Conservation (phyloP, 208 protist genomes). For the Leishmania tarentolae region DNA sequence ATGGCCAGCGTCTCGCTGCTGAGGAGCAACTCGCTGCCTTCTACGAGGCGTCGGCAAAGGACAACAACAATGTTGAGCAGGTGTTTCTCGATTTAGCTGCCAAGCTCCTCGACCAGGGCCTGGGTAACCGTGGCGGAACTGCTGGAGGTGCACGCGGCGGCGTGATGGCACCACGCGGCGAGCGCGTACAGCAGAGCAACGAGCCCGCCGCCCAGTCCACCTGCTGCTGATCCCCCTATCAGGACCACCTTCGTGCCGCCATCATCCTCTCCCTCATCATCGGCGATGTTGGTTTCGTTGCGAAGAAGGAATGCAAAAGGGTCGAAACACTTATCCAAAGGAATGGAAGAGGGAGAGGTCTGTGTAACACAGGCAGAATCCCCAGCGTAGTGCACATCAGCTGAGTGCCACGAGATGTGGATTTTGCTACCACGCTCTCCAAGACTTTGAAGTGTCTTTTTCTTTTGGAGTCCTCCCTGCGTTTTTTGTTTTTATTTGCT, state of each 20-base stretch:
- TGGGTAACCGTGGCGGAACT: constrained; percentile 36
- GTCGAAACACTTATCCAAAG: background rate
- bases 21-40: constrained; percentile 81
- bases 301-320: background rate
- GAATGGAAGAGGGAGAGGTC: background rate
- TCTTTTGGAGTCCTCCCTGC: constrained; percentile 14
- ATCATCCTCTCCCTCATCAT: background rate
- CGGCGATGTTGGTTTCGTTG: background rate
- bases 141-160: constrained; percentile 18
- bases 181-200: constrained; percentile 25
- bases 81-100: constrained; percentile 90
- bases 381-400: background rate
- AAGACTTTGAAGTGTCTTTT: background rate
- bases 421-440: background rate
- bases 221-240: constrained; percentile 36
- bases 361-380: background rate
- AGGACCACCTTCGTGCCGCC: background rate
- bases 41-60: constrained; percentile 90
- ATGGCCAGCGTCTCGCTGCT: constrained; percentile 63
- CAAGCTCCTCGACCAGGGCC: constrained; percentile 91
- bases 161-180: constrained; percentile 32
- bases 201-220: constrained; percentile 20
- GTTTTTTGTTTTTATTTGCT: constrained; percentile 14
- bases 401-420: background rate
- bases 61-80: constrained; percentile 83